Evolutionary conservation across 768 basidiomycete genomes (phyloP).

Genomic region (Tylopilus subfusipes): DNA sequence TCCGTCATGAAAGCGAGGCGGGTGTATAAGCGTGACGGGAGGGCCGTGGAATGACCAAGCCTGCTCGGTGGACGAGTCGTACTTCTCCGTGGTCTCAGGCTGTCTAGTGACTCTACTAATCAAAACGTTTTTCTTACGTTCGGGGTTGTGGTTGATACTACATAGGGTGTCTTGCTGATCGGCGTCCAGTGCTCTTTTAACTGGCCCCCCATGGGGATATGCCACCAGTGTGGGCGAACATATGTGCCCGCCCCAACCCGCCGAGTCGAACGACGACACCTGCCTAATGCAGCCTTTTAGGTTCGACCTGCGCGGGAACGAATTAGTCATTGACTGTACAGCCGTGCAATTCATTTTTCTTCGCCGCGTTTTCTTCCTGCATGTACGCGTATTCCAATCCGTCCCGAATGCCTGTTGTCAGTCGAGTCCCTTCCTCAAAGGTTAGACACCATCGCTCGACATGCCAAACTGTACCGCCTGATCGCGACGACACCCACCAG

Average conservation of each 20-base stretch:
- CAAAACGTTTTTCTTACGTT: neutral
- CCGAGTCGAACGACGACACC: conserved; percentile 19
- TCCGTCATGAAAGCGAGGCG: conserved; percentile 55
- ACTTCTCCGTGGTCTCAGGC: neutral
- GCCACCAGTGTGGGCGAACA: neutral
- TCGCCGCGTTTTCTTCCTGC: neutral
- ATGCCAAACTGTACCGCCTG: neutral
- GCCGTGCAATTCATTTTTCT: neutral
- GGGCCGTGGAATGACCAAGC: neutral
- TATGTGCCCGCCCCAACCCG: neutral
- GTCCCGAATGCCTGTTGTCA: neutral
- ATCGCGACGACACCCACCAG: conserved; percentile 32
- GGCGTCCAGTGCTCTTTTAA: neutral
- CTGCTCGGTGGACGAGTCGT: too few relatives aligned
- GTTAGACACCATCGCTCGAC: neutral
- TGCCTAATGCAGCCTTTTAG: conserved; percentile 14
- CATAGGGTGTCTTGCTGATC: neutral
- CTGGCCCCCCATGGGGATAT: neutral
- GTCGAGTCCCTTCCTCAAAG: too few relatives aligned
- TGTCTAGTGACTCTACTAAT: too few relatives aligned
- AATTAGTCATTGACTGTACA: conserved; percentile 24
- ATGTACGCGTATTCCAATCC: neutral
- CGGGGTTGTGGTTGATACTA: neutral
- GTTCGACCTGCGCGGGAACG: conserved; percentile 14
- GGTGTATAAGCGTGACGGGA: conserved; percentile 42